Percentiles rank a stretch among this genome's conserved stretches.
Evolutionary conservation across 257 asterid genomes (phyloP).

Genomic region (Primulina tabacum): DNA sequence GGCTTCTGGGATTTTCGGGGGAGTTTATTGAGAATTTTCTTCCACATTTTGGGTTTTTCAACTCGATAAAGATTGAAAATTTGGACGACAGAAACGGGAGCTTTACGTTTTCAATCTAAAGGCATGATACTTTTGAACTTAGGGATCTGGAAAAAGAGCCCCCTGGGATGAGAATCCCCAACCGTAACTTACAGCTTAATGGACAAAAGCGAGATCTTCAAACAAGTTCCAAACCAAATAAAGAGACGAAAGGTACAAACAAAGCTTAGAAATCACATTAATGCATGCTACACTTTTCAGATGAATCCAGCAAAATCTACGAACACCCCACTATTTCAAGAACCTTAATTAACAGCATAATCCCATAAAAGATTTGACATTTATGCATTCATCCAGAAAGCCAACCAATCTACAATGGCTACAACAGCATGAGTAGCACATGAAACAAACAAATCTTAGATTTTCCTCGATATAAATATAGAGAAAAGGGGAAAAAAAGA

Average conservation of each 20-base stretch:
- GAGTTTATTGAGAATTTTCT: conserved; percentile 49
- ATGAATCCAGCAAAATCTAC: conserved; percentile 21
- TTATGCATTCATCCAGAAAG: conserved; percentile 13
- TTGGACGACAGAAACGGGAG: not conserved
- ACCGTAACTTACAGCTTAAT: conserved; percentile 4
- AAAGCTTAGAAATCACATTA: conserved; percentile 32
- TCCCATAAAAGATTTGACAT: conserved; percentile 1
- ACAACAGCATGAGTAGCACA: not conserved
- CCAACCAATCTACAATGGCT: not conserved
- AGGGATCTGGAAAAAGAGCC: conserved; percentile 37
- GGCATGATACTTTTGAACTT: conserved; percentile 21
- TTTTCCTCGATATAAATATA: conserved; percentile 14
- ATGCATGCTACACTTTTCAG: conserved; percentile 21
- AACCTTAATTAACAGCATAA: conserved; percentile 24
- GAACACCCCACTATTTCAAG: conserved; percentile 26
- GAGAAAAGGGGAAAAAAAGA: conserved; percentile 16
- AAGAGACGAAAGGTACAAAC: conserved; percentile 10
- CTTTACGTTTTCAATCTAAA: not conserved
- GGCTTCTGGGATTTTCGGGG: conserved; percentile 58
- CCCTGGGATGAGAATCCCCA: conserved; percentile 23
- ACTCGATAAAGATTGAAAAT: not conserved
- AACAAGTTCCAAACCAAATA: conserved; percentile 20
- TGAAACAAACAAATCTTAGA: conserved; percentile 34
- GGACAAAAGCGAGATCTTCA: conserved; percentile 30
- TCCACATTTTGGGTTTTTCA: conserved; percentile 50